A percentile compares a stretch with the other conserved stretches of the same genome.
phyloP scores from a whole-genome alignment of 306 rosid species.

The Citrullus mucosospermus region DNA sequence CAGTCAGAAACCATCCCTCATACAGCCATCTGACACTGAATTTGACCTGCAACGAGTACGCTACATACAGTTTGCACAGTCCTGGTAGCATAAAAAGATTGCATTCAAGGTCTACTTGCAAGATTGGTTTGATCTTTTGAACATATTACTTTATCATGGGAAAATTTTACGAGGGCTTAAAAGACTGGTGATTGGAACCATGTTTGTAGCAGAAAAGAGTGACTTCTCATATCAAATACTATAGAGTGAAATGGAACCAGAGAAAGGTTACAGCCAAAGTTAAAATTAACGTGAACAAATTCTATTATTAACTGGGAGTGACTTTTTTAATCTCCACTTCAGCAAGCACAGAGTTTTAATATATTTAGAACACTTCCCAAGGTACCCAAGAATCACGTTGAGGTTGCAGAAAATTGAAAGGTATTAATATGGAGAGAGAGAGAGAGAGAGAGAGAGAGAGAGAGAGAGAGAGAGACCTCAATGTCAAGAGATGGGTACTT shows the following conservation, averaged over 20 bases:
- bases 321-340: background rate
- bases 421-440: constrained; percentile 1
- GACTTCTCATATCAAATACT: background rate
- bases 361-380: background rate
- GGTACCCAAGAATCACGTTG: background rate
- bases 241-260: background rate
- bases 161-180: background rate
- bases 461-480: constrained; percentile 36
- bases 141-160: background rate
- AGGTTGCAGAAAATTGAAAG: constrained; percentile 1
- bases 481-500: constrained; percentile 88
- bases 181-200: background rate
- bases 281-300: background rate
- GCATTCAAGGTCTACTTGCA: background rate
- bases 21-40: background rate
- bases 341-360: background rate
- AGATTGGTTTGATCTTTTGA: background rate
- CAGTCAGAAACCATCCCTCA: background rate
- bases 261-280: background rate
- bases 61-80: background rate
- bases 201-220: background rate
- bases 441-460: constrained; percentile 19
- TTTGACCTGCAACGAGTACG: background rate
- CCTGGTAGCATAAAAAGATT: background rate
- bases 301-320: background rate